Base-by-base conservation (phyloP, 495 filamentous ascomycete species). In the Talaromyces wortmannii region DNA sequence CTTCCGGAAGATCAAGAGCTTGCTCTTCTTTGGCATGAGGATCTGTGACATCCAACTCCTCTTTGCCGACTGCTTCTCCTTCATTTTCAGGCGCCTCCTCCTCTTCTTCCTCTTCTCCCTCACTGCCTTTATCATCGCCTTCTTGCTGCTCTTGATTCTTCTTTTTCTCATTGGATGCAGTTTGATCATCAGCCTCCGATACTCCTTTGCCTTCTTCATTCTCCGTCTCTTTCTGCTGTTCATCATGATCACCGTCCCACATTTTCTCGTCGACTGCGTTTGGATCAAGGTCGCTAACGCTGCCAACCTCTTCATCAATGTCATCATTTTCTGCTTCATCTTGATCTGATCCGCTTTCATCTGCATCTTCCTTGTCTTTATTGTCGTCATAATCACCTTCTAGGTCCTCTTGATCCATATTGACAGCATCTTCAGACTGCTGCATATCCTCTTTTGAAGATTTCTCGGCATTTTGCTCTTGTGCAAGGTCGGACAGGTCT, bases 181-280 rank as follows among this genome's bases (percentile, higher is more conserved):
- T 73, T 55, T 86, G 80, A 58, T 88, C 77, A 52, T 90, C 83
- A 15, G 85, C 75, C 50, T 83, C 77, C 52, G 78, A 67, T 55
- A 81, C 76, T 15, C 88, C 86, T 61, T 85, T 83, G 8, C 78
- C 73, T 59, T 86, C 76, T 57, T 90, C 80, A n/a, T 83, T 87
- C 58, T 90, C 78, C 49, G 91, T 88, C 47, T 96, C 89, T 61
- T 92, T 92, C 52, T 90, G 84, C 31, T 86, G 76, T 13, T 91
- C 86, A 49, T 90, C 86, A 15, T 79, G 83, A 45, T 81, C 82
- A 7, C 88, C 91, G 69, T 97, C 91, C 94, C 94, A 98, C 75
- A 97, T 86, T 74, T 97, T 97, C 71, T 98, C 94, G 66, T 98
- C 94, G 1, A 98, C 86, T 13, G 91, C 90, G 15, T 83, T 86